Evolutionary conservation across 192 early-diverging fungal genomes (phyloP).

Genomic region (Anaeromyces robustus): DNA sequence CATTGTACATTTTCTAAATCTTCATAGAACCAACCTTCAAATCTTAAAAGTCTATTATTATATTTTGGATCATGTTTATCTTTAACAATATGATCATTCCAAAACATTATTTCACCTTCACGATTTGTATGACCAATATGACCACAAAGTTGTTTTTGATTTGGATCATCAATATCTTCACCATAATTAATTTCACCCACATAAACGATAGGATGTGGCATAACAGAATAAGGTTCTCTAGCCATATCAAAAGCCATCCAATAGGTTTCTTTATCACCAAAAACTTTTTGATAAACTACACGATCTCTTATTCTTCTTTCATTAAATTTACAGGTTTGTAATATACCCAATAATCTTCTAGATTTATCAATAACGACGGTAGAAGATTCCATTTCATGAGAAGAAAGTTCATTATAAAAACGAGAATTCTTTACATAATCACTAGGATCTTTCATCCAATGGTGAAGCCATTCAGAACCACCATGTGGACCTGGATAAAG

Average conservation of each 20-base stretch:
- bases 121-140: not conserved
- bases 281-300: slow-evolving; percentile 21
- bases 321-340: slow-evolving; percentile 23
- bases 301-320: slow-evolving; percentile 26
- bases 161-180: not conserved
- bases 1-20: not conserved
- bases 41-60: not conserved
- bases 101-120: not conserved
- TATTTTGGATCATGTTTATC: not conserved
- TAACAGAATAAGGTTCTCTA: slow-evolving; percentile 22
- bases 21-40: not conserved
- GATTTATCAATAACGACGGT: slow-evolving; percentile 37
- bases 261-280: slow-evolving; percentile 56
- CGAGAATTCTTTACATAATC: slow-evolving; percentile 18
- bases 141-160: not conserved
- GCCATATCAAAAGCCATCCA: slow-evolving; percentile 49
- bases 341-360: slow-evolving; percentile 24
- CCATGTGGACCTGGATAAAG: slow-evolving; percentile 16
- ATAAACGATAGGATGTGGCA: not conserved
- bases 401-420: slow-evolving; percentile 14
- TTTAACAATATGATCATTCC: not conserved
- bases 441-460: slow-evolving; percentile 25
- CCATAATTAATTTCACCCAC: not conserved
- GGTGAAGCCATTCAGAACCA: slow-evolving; percentile 24
- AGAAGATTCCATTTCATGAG: slow-evolving; percentile 42